phyloP scores from a whole-genome alignment of 305 asterid species.

The Solanum hybrid region DNA sequence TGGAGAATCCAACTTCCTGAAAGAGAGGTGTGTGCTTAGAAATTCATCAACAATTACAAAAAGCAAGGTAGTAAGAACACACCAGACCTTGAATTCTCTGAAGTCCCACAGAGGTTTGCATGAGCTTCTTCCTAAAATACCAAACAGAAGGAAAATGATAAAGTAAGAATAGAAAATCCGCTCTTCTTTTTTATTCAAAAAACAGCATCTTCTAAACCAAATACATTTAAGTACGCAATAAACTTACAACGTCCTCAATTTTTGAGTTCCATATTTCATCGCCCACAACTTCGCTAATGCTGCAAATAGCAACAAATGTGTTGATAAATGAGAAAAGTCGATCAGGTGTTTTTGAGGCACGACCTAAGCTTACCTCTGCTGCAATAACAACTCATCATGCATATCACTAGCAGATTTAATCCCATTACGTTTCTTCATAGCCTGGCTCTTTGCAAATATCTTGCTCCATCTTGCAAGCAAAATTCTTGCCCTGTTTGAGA shows the following conservation, averaged over 20 bases:
- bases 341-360: background rate
- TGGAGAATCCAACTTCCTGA: constrained; percentile 55
- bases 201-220: constrained; percentile 7
- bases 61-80: constrained; percentile 10
- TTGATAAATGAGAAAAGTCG: constrained; percentile 11
- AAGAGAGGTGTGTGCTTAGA: constrained; percentile 15
- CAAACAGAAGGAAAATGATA: constrained; percentile 2
- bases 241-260: constrained; percentile 46
- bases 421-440: constrained; percentile 46
- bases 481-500: constrained; percentile 88
- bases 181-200: background rate
- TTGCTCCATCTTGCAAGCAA: constrained; percentile 75
- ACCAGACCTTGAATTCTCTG: constrained; percentile 51
- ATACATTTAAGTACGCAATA: background rate
- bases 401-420: constrained; percentile 46
- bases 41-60: constrained; percentile 6
- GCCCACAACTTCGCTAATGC: constrained; percentile 78
- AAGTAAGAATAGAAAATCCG: background rate
- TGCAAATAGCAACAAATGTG: constrained; percentile 28
- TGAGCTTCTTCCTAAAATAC: constrained; percentile 47
- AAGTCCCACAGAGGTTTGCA: constrained; percentile 31
- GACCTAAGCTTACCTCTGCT: constrained; percentile 60
- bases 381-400: constrained; percentile 74
- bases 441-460: constrained; percentile 56
- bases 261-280: constrained; percentile 52